Evolutionary conservation across 176 grass and related monocot genomes (phyloP).

Genomic region (Elaeis guineensis): DNA sequence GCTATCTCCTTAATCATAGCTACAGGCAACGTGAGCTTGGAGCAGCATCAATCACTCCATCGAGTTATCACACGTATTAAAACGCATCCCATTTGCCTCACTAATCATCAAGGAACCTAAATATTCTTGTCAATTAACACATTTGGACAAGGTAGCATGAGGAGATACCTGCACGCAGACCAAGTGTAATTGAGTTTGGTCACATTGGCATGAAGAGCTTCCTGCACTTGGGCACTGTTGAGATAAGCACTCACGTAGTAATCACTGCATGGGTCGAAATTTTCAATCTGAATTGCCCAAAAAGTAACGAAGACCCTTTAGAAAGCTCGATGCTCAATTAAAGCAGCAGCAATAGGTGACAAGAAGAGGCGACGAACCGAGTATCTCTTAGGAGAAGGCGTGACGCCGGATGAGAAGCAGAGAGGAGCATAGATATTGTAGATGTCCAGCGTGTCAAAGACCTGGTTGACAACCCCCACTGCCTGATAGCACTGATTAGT

Average conservation of each 20-base stretch:
- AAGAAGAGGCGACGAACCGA: slow-evolving; percentile 42
- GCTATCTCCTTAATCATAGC: too few species aligned
- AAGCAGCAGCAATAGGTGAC: background rate
- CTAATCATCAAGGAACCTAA: too few species aligned
- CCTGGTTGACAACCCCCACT: background rate
- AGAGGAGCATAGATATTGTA: slow-evolving; percentile 92
- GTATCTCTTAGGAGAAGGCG: slow-evolving; percentile 27
- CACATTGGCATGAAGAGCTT: slow-evolving; percentile 75
- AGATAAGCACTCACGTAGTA: slow-evolving; percentile 71
- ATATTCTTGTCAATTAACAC: too few species aligned
- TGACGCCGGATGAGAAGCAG: slow-evolving; percentile 27
- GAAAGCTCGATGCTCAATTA: background rate
- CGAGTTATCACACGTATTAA: too few species aligned
- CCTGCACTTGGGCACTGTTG: slow-evolving; percentile 59
- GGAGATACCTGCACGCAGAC: slow-evolving; percentile 66
- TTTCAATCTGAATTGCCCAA: slow-evolving; percentile 41
- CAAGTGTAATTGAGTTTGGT: slow-evolving; percentile 55
- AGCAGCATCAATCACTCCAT: too few species aligned
- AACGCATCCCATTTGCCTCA: too few species aligned
- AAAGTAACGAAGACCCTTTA: too few species aligned
- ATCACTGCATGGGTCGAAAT: slow-evolving; percentile 73
- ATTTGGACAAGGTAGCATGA: background rate
- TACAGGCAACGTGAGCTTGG: too few species aligned
- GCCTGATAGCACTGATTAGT: slow-evolving; percentile 22
- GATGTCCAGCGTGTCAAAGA: slow-evolving; percentile 43